phyloP scores from a whole-genome alignment of 1,139 yeast genomes.

The Diutina pseudorugosa region DNA sequence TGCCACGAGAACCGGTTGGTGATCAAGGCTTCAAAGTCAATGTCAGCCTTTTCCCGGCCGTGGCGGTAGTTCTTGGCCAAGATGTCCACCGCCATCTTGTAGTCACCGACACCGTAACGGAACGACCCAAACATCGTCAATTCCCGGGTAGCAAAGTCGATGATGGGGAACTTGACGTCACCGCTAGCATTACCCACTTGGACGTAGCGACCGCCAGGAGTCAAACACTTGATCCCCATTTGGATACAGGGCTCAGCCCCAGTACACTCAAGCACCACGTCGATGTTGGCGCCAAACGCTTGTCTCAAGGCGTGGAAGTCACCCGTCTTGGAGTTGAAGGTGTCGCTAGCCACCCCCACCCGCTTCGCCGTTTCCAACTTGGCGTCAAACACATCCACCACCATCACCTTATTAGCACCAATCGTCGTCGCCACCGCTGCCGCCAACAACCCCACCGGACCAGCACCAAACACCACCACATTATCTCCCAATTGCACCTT shows the following conservation, averaged over 20 bases:
- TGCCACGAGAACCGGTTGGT: constrained; percentile 67
- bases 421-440: constrained; percentile 73
- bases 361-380: constrained; percentile 49
- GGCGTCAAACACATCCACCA: constrained; percentile 51
- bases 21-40: constrained; percentile 45
- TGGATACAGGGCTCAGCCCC: constrained; percentile 64
- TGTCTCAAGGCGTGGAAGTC: constrained; percentile 21
- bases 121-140: constrained; percentile 62
- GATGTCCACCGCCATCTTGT: constrained; percentile 59
- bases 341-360: constrained; percentile 47
- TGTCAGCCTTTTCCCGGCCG: constrained; percentile 36
- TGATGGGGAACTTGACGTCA: constrained; percentile 59
- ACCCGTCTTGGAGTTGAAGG: constrained; percentile 38
- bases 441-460: constrained; percentile 78
- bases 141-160: constrained; percentile 60
- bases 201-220: constrained; percentile 54
- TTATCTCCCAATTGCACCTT: constrained; percentile 58
- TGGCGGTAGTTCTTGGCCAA: constrained; percentile 47
- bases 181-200: constrained; percentile 73
- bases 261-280: constrained; percentile 57
- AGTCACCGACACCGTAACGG: constrained; percentile 75
- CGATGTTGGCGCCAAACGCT: constrained; percentile 36
- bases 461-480: constrained; percentile 81
- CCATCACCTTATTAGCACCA: constrained; percentile 63
- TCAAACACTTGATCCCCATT: constrained; percentile 46